Evolutionary conservation across 352 stramenopile species (phyloP), one percentile per base, ranked within the genome.

Genomic region (Ophiocytium majus): DNA sequence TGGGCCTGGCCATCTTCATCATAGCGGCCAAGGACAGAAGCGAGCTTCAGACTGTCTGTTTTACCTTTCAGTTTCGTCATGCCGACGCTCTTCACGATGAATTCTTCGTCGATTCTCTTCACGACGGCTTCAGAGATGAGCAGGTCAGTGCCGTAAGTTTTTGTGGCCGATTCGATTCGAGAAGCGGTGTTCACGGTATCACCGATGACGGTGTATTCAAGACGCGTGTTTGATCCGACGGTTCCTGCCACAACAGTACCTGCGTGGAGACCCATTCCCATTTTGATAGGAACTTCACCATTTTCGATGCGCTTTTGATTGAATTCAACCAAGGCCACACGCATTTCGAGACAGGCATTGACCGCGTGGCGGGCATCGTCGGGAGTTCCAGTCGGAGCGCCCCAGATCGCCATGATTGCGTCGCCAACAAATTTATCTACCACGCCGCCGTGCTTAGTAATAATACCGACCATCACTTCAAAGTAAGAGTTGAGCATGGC

Each of bases 331-430:
- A 71, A 28, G 19, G 23, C 57, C 28, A 23, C 28, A 23, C 57
- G 57, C 57, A 71, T 71, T 28, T 71, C 57, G 28, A 71, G 57
- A 71, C 57, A 71, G 28, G 57, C 57, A 28, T 23, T 23, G 57
- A 71, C 57, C 23, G 57, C 57, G 28, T 71, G 23, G 19, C 28
- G 23, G 57, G 57, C 57, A 28, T 71, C 57, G 28, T 71, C 57
- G 28, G 57, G 57, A 71, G 57, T 28, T 23, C 19, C 57, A 28
- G 23, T 23, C 23, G 57, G 57, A 71, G 57, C 57, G 23, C 57
- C 57, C 57, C 57, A 71, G 57, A 71, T 71, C 57, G 57, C 57
- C 57, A 71, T 71, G 57, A 71, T 71, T 23, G 57, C 57, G 28
- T 71, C 57, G 28, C 57, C 57, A 71, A 71, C 57, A 28, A 71